Evolutionary conservation across 371 early-diverging fungal species (phyloP).

Genomic region (Smittium culicis): DNA sequence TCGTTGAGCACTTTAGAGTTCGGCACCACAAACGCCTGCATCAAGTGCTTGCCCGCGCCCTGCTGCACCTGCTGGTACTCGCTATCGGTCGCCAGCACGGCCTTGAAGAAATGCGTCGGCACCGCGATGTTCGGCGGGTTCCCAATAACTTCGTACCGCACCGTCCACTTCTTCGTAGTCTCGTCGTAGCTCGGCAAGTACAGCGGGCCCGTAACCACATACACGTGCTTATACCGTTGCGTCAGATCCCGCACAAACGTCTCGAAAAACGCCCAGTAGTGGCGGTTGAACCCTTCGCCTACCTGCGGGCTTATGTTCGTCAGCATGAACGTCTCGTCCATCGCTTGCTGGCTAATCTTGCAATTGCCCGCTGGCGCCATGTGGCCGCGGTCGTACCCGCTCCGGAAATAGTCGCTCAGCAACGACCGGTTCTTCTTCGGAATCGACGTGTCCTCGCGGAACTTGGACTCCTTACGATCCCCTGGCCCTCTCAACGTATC

Average conservation of each 20-base stretch:
- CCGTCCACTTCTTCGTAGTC: constrained; percentile 49
- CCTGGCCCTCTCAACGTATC: constrained; percentile 40
- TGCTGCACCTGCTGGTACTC: constrained; percentile 29
- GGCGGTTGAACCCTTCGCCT: constrained; percentile 66
- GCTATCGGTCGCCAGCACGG: constrained; percentile 44
- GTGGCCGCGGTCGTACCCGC: constrained; percentile 70
- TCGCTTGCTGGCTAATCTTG: constrained; percentile 47
- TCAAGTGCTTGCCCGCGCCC: constrained; percentile 26
- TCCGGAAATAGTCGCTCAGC: constrained; percentile 50
- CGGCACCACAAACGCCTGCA: constrained; percentile 66
- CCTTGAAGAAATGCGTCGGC: constrained; percentile 88
- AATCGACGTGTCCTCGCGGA: constrained; percentile 48
- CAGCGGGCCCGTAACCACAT: constrained; percentile 64
- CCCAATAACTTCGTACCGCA: constrained; percentile 81
- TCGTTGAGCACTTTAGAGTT: constrained; percentile 54
- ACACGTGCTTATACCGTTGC: constrained; percentile 48
- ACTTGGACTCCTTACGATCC: constrained; percentile 43
- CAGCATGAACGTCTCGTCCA: constrained; percentile 65
- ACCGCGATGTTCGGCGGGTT: constrained; percentile 77
- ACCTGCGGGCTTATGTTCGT: constrained; percentile 74
- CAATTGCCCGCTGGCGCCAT: constrained; percentile 75
- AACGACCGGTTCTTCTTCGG: constrained; percentile 53
- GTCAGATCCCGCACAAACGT: constrained; percentile 55
- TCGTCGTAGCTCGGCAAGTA: constrained; percentile 49
- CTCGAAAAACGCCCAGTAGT: constrained; percentile 68